A percentile compares a stretch with the other conserved stretches of the same genome.
phyloP scores from a whole-genome alignment of 1,284 basidiomycete species.

The Austroboletus novae-zelandiae region DNA sequence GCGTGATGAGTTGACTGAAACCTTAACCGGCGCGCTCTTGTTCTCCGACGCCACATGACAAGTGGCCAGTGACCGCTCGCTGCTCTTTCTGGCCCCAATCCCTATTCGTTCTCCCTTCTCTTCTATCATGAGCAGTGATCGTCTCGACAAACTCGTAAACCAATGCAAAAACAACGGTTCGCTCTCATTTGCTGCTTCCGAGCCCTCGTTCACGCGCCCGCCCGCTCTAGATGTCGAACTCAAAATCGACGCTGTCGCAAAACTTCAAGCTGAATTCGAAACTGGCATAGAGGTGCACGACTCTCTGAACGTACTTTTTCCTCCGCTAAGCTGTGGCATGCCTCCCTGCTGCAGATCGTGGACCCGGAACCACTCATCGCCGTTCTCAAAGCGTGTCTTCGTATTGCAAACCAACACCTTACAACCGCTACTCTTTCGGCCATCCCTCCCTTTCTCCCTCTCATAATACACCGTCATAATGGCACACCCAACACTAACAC shows the following conservation, averaged over 20 bases:
- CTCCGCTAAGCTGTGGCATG: conserved; percentile 10
- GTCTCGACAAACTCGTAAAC: conserved; percentile 57
- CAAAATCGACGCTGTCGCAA: conserved; percentile 74
- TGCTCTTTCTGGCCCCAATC: conserved; percentile 6
- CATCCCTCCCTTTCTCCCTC: conserved; percentile 60
- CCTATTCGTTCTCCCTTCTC: conserved; percentile 13
- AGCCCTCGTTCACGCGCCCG: conserved; percentile 6
- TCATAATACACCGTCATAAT: conserved; percentile 48
- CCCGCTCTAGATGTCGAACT: conserved; percentile 63
- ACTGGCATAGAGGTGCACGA: conserved; percentile 58
- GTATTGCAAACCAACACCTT: conserved; percentile 79
- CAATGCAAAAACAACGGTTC: conserved; percentile 71
- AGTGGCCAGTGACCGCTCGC: too few relatives aligned
- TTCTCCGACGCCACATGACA: conserved; percentile 22
- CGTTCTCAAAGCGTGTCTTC: conserved; percentile 71
- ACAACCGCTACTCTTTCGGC: conserved; percentile 69
- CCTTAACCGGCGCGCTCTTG: not conserved
- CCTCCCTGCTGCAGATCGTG: conserved; percentile 46
- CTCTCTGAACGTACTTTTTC: conserved; percentile 8
- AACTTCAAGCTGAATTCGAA: conserved; percentile 72
- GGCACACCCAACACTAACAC: conserved; percentile 33
- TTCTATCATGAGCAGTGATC: conserved; percentile 50
- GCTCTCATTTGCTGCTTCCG: conserved; percentile 14
- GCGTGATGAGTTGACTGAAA: not conserved
- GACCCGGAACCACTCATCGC: conserved; percentile 68